phyloP scores from a whole-genome alignment of 768 basidiomycete genomes.

The Tulasnella sp. region DNA sequence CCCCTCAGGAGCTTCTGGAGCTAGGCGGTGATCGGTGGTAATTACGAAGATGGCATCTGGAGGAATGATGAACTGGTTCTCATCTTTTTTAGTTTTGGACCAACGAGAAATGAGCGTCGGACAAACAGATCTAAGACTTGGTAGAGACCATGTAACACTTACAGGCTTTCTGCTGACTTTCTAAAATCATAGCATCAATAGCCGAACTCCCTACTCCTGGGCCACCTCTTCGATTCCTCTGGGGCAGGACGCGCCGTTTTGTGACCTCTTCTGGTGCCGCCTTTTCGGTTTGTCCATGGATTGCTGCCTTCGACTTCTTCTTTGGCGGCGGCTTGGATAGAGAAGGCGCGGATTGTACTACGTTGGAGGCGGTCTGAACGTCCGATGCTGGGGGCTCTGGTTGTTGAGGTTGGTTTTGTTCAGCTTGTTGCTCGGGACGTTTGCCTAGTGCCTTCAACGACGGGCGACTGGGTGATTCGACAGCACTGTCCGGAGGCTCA shows the following conservation, averaged over 20 bases:
- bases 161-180: conserved; percentile 64
- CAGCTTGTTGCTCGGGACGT: conserved; percentile 1
- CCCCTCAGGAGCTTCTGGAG: conserved; percentile 42
- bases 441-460: conserved; percentile 20
- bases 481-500: background rate
- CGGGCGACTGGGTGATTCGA: background rate
- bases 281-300: conserved; percentile 12
- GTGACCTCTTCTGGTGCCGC: conserved; percentile 23
- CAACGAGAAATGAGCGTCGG: conserved; percentile 2
- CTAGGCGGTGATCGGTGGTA: conserved; percentile 62
- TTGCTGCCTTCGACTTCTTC: background rate
- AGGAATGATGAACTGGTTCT: conserved; percentile 68
- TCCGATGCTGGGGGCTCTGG: background rate
- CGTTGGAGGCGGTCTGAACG: background rate
- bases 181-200: conserved; percentile 77
- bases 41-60: conserved; percentile 61
- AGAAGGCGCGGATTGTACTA: background rate
- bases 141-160: conserved; percentile 46
- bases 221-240: conserved; percentile 74
- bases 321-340: background rate
- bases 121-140: background rate
- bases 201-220: conserved; percentile 76
- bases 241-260: conserved; percentile 70
- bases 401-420: background rate
- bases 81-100: conserved; percentile 44